Evolutionary conservation across 2,329 filamentous ascomycete species (phyloP), one percentile per base, ranked within the genome.

Genomic region (Lasiodiplodia citricola): DNA sequence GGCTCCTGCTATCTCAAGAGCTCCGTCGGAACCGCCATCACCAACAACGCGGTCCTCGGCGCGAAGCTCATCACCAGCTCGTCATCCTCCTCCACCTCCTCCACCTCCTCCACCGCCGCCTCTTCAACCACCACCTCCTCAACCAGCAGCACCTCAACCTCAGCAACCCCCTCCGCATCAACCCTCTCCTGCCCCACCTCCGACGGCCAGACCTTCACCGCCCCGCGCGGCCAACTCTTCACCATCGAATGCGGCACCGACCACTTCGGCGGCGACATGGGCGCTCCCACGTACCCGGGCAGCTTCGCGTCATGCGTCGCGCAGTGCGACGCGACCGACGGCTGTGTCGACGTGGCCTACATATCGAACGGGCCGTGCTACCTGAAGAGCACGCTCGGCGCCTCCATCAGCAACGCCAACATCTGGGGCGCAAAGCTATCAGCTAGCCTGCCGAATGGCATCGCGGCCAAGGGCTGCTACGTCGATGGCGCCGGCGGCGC

Each of bases 1-100:
- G 70, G 70, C 4, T 68, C 71, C 25, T 74, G 73, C 60, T 72
- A 73, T 28, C 62, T 74, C 54, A 74, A 74, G 62, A 70, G 68
- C 23, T 52, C 52, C 2, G 56, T 71, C 23, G 64, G 54, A 4
- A 6, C 38, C 5, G 23, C 54, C n/a, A 28, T 23, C 11, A n/a
- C 64, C 25, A 67, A 58, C 13, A 67, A 58, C 18, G 44, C 37
- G 2, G 64, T 67, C 14, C 25, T 67, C 16, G 54, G 64, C 4
- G 54, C 64, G 4, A 44, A 37, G 18, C 64, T 67, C 25, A 25
- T 67, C 18, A 37, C 38, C 44, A 13, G 1, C 10, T 51, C 52
- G 1, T 21, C 54, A 23, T 14, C 44, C 37, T 4, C 25, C 25
- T 28, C 18, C 63, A 16, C 55, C 63, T 28, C n/a, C 52, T 4